Evolutionary conservation across 345 rosid genomes (phyloP).

Genomic region (Punica granatum): DNA sequence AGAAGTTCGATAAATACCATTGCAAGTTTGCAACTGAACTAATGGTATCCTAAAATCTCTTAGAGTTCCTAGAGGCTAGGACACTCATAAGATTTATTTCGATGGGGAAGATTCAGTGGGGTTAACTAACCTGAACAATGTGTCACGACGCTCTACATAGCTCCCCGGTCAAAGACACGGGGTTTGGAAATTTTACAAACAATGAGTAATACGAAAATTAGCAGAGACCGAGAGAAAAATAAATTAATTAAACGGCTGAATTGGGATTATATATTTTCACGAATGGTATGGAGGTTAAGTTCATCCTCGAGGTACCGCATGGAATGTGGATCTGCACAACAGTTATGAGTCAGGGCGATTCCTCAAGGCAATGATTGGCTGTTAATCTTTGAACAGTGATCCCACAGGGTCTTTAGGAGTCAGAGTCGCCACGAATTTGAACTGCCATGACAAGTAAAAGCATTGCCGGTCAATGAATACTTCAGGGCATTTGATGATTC

Average conservation of each 20-base stretch:
- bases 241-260: not conserved
- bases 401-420: slow-evolving; percentile 42
- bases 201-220: slow-evolving; percentile 6
- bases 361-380: slow-evolving; percentile 14
- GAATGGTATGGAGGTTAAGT: not conserved
- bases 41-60: not conserved
- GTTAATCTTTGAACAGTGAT: slow-evolving; percentile 44
- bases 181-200: slow-evolving; percentile 32
- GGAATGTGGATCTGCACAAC: not conserved
- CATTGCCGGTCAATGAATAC: not conserved
- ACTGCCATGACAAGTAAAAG: slow-evolving; percentile 35
- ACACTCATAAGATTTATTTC: slow-evolving; percentile 11
- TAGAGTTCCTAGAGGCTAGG: slow-evolving; percentile 14
- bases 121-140: not conserved
- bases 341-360: not conserved
- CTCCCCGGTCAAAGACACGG: slow-evolving; percentile 18
- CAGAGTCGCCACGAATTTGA: slow-evolving; percentile 66
- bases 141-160: not conserved
- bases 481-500: not conserved
- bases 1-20: not conserved
- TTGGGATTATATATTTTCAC: not conserved
- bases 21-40: not conserved
- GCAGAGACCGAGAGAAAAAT: not conserved
- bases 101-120: not conserved
- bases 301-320: slow-evolving; percentile 6